These are phyloP conservation scores for Neltuma alba DNA, from an alignment of 306 rosid species.

Conservation along the genomic window DNA sequence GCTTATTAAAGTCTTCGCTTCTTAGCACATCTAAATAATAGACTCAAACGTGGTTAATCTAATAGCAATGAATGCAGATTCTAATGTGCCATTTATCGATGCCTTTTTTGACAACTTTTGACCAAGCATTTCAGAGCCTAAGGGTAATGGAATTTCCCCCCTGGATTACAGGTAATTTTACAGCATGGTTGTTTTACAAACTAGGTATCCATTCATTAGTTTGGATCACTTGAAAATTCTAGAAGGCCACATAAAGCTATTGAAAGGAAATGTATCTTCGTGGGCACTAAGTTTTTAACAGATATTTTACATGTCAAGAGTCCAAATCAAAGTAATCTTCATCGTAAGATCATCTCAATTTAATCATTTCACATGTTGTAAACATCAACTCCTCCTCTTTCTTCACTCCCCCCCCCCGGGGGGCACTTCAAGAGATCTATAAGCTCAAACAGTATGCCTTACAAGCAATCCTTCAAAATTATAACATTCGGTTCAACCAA, in stretches of 20 bases:
- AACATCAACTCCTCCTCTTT: not conserved
- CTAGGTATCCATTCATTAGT: not conserved
- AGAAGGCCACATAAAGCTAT: too few species aligned
- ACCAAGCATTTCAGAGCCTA: not conserved
- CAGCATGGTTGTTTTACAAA: not conserved
- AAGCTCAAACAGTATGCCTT: not conserved
- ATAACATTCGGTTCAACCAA: conserved; percentile 22
- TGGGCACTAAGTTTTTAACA: too few species aligned
- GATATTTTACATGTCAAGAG: not conserved
- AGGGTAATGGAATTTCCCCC: too few species aligned
- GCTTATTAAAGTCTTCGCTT: not conserved
- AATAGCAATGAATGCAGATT: not conserved
- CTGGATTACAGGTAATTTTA: too few species aligned
- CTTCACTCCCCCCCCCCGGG: too few species aligned
- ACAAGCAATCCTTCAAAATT: conserved; percentile 7
- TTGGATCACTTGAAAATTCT: not conserved
- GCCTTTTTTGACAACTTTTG: not conserved
- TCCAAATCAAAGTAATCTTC: not conserved
- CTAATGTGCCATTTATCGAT: not conserved
- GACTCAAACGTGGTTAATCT: not conserved
- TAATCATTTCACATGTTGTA: not conserved
- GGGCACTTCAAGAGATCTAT: too few species aligned
- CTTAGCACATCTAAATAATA: too few species aligned
- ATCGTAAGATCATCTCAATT: not conserved
- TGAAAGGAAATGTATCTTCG: too few species aligned